phyloP scores from a whole-genome alignment of 2,329 filamentous ascomycete genomes.

The Hypoxylon sp. region DNA sequence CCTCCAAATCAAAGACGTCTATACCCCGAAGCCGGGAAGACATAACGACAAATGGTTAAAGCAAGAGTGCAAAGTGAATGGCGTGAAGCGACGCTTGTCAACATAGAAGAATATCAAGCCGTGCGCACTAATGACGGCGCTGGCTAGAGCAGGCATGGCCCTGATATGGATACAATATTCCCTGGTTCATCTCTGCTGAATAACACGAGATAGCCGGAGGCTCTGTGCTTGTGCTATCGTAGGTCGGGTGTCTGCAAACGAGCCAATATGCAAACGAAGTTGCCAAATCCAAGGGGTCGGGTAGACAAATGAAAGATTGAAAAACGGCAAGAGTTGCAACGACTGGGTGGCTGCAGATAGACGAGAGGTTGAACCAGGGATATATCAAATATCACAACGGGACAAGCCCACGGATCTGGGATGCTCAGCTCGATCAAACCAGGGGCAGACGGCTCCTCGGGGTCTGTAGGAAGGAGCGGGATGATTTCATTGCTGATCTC shows the following conservation, averaged over 20 bases:
- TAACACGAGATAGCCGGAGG: slow-evolving; percentile 16
- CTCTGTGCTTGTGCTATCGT: slow-evolving; percentile 38
- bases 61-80: slow-evolving; percentile 5
- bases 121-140: slow-evolving; percentile 25
- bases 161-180: slow-evolving; percentile 32
- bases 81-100: slow-evolving; percentile 39
- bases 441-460: slow-evolving; percentile 33
- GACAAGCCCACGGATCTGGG: slow-evolving; percentile 30
- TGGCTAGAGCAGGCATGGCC: slow-evolving; percentile 28
- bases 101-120: slow-evolving; percentile 6
- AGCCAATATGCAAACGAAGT: slow-evolving; percentile 45
- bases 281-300: slow-evolving; percentile 43
- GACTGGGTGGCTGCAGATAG: slow-evolving; percentile 44
- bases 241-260: slow-evolving; percentile 33
- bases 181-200: slow-evolving; percentile 42
- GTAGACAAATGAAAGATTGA: slow-evolving; percentile 40
- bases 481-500: slow-evolving; percentile 49
- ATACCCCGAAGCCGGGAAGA: slow-evolving; percentile 48
- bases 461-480: slow-evolving; percentile 37
- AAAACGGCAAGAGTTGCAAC: slow-evolving; percentile 36
- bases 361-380: slow-evolving; percentile 29
- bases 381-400: slow-evolving; percentile 40
- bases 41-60: slow-evolving; percentile 41
- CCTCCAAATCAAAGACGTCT: slow-evolving; percentile 39
- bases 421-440: slow-evolving; percentile 36